Evolutionary conservation across 2,329 filamentous ascomycete species (phyloP).

Genomic region (Colletotrichum sp.): DNA sequence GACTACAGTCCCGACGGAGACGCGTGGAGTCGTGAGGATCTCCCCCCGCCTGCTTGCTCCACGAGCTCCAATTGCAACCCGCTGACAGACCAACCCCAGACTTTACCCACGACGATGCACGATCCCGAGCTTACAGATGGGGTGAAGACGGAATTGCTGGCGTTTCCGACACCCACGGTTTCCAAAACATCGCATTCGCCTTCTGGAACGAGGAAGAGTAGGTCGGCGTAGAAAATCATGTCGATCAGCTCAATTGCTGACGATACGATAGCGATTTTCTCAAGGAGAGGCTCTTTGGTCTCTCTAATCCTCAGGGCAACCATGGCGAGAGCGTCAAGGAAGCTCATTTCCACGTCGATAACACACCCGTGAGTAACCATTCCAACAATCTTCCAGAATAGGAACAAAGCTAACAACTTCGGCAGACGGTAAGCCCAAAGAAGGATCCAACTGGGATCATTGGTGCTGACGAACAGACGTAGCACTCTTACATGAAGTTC

Average conservation of each 20-base stretch:
- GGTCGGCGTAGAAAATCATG: conserved; percentile 28
- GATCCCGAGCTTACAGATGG: conserved; percentile 90
- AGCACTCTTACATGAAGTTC: conserved; percentile 99
- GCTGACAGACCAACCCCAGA: conserved; percentile 56
- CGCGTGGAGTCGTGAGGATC: conserved; percentile 87
- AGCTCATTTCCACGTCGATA: conserved; percentile 94
- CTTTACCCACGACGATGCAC: conserved; percentile 91
- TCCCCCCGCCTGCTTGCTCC: conserved; percentile 4
- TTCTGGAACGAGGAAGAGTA: conserved; percentile 99
- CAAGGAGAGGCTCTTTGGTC: conserved; percentile 92
- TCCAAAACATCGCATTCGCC: conserved; percentile 91
- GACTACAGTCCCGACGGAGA: conserved; percentile 91
- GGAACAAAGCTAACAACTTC: not conserved
- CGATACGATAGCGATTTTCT: conserved; percentile 73
- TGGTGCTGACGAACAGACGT: conserved; percentile 25
- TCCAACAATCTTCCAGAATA: not conserved
- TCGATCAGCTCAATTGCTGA: conserved; percentile 38
- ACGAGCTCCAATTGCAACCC: conserved; percentile 16
- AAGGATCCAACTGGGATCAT: not conserved
- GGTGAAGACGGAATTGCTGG: conserved; percentile 97
- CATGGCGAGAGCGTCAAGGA: conserved; percentile 98
- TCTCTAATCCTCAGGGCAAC: conserved; percentile 96
- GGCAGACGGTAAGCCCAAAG: conserved; percentile 17
- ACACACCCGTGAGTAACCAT: conserved; percentile 69
- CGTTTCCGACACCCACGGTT: conserved; percentile 87